These are phyloP conservation scores for Linnemannia exigua DNA, from an alignment of 192 early-diverging fungal species.

Conservation along the genomic window DNA sequence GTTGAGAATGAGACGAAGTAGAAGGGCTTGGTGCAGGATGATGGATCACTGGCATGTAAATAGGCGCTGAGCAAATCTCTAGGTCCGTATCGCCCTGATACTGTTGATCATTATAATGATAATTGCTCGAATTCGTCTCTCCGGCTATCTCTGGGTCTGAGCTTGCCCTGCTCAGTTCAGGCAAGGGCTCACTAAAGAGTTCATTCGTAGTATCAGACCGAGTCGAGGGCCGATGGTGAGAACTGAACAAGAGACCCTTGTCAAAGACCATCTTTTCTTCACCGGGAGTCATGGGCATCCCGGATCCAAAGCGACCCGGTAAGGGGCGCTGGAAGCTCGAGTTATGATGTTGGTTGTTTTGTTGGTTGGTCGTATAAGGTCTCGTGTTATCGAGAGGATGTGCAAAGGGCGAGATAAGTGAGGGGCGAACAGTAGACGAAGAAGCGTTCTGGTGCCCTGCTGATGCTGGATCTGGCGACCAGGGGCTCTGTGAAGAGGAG, in stretches of 20 bases:
- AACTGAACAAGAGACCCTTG: slow-evolving; percentile 13
- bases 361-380: not conserved
- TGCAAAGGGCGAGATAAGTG: slow-evolving; percentile 14
- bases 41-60: slow-evolving; percentile 24
- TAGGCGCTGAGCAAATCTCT: slow-evolving; percentile 24
- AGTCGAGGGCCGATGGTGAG: slow-evolving; percentile 8
- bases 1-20: not conserved
- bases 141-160: slow-evolving; percentile 6
- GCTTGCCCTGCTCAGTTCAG: not conserved
- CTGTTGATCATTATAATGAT: not conserved
- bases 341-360: not conserved
- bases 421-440: not conserved
- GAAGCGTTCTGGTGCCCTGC: not conserved
- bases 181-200: slow-evolving; percentile 15
- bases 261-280: slow-evolving; percentile 42
- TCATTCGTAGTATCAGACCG: slow-evolving; percentile 5
- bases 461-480: slow-evolving; percentile 10
- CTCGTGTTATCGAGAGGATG: slow-evolving; percentile 17
- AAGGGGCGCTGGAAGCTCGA: not conserved
- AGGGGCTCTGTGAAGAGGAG: not conserved
- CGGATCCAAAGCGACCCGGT: not conserved
- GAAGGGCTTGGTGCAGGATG: slow-evolving; percentile 9
- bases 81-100: slow-evolving; percentile 4
- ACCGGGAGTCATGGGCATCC: slow-evolving; percentile 17
- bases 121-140: not conserved